Evolutionary conservation across 441 rosid genomes (phyloP).

Genomic region (Arabidopsis hybrid): DNA sequence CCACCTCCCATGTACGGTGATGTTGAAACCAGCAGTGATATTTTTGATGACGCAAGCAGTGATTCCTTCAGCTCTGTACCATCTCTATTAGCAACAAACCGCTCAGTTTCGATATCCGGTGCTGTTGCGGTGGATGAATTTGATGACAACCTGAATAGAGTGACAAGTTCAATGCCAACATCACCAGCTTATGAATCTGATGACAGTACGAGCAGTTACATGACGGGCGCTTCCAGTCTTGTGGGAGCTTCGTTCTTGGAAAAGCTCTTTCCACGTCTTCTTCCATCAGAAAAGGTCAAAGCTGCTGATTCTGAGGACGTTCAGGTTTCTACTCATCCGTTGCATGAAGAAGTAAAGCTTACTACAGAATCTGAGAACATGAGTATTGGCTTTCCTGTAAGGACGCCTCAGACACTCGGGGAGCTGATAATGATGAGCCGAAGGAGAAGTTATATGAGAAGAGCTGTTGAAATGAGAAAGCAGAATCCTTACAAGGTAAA

Average conservation of each 20-base stretch:
- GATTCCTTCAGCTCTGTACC: conserved; percentile 64
- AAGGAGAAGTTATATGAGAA: conserved; percentile 71
- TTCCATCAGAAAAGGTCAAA: conserved; percentile 52
- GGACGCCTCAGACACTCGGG: conserved; percentile 71
- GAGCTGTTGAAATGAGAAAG: conserved; percentile 62
- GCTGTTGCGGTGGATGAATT: conserved; percentile 50
- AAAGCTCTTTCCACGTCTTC: conserved; percentile 77
- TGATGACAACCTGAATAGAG: conserved; percentile 39
- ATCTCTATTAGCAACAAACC: conserved; percentile 56
- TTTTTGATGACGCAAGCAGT: conserved; percentile 49
- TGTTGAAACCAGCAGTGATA: conserved; percentile 41
- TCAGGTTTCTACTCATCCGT: conserved; percentile 42
- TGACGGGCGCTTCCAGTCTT: conserved; percentile 67
- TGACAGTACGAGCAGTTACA: conserved; percentile 70
- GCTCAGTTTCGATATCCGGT: conserved; percentile 50
- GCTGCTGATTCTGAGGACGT: conserved; percentile 26
- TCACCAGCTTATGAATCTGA: conserved; percentile 69
- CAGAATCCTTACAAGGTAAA: conserved; percentile 65
- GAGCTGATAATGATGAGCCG: conserved; percentile 89
- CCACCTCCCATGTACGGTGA: conserved; percentile 49
- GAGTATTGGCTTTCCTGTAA: conserved; percentile 43
- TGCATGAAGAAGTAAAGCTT: conserved; percentile 37
- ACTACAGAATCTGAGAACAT: conserved; percentile 40
- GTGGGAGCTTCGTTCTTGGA: conserved; percentile 79
- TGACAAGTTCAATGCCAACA: conserved; percentile 43